Conservation (phyloP, 805 yeast genomes). For the Yamadazyma sp. region DNA sequence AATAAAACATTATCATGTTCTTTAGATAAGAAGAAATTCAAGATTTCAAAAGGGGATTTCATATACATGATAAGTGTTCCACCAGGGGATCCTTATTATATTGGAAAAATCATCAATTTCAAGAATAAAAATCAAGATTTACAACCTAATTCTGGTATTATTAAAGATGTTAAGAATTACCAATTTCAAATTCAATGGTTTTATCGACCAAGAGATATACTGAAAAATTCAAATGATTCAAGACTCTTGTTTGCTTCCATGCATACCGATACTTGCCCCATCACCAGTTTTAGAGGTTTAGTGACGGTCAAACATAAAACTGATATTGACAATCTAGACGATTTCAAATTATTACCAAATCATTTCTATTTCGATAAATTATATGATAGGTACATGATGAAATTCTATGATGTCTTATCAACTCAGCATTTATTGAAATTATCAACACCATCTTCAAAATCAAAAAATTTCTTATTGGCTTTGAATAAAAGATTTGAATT, state of each 20-base stretch:
- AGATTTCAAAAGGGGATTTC: slow-evolving; percentile 54
- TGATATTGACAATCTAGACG: slow-evolving; percentile 59
- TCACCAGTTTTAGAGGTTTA: slow-evolving; percentile 69
- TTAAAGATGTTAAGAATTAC: slow-evolving; percentile 47
- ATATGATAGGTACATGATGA: slow-evolving; percentile 81
- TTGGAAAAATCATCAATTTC: slow-evolving; percentile 82
- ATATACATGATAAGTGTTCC: slow-evolving; percentile 88
- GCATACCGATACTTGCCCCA: slow-evolving; percentile 82
- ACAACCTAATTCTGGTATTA: not conserved
- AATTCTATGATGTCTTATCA: slow-evolving; percentile 73
- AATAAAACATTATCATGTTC: slow-evolving; percentile 33
- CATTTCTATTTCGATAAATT: slow-evolving; percentile 81
- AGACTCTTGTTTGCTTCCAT: slow-evolving; percentile 78
- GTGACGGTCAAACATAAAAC: slow-evolving; percentile 67
- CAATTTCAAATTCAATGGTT: slow-evolving; percentile 82
- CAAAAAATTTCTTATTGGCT: slow-evolving; percentile 58
- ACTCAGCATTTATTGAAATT: slow-evolving; percentile 48
- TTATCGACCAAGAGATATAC: slow-evolving; percentile 83
- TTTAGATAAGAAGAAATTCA: slow-evolving; percentile 13
- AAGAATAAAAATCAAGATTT: slow-evolving; percentile 14
- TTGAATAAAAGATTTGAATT: slow-evolving; percentile 66
- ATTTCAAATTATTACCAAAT: slow-evolving; percentile 63
- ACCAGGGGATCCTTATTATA: slow-evolving; percentile 90
- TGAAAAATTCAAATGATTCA: slow-evolving; percentile 64
- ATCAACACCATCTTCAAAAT: slow-evolving; percentile 42